Percentiles rank a stretch among this genome's conserved stretches.
These are phyloP conservation scores for Epichloe glyceriae DNA, from an alignment of 2,329 filamentous ascomycete genomes.

Conservation along the genomic window DNA sequence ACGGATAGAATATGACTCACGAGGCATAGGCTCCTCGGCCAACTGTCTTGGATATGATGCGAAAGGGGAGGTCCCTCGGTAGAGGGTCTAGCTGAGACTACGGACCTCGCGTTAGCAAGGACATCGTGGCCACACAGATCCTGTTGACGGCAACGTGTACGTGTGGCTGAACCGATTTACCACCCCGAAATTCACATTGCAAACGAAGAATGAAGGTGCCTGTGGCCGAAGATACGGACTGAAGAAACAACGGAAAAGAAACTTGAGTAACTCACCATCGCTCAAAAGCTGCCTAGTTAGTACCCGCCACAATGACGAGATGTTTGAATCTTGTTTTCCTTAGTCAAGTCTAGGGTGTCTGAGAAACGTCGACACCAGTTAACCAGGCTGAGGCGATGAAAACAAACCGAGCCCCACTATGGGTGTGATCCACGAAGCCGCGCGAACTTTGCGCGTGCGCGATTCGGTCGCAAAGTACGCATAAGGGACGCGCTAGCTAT, in stretches of 20 bases:
- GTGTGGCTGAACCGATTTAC: background rate
- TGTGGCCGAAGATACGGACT: background rate
- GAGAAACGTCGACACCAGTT: background rate
- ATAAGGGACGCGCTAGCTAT: no score
- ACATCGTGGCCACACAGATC: slow-evolving; percentile 33
- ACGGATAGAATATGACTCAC: slow-evolving; percentile 34
- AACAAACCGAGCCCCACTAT: background rate
- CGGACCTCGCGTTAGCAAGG: background rate
- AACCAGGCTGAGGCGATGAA: background rate
- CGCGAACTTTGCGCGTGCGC: no score
- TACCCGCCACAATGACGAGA: background rate
- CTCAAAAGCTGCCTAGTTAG: background rate
- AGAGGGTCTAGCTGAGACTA: slow-evolving; percentile 83
- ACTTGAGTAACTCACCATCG: background rate
- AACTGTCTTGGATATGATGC: slow-evolving; percentile 91
- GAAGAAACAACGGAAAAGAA: background rate
- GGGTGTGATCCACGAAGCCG: background rate
- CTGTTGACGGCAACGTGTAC: background rate
- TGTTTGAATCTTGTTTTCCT: background rate
- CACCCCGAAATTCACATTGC: background rate
- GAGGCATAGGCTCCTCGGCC: slow-evolving; percentile 95
- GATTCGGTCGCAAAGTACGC: no score
- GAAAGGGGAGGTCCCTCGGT: slow-evolving; percentile 75
- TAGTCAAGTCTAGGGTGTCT: background rate
- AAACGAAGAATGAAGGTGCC: background rate